A percentile compares a stretch with the other conserved stretches of the same genome.
phyloP scores from a whole-genome alignment of 1,284 basidiomycete genomes.

The Psilocybe mexicana region DNA sequence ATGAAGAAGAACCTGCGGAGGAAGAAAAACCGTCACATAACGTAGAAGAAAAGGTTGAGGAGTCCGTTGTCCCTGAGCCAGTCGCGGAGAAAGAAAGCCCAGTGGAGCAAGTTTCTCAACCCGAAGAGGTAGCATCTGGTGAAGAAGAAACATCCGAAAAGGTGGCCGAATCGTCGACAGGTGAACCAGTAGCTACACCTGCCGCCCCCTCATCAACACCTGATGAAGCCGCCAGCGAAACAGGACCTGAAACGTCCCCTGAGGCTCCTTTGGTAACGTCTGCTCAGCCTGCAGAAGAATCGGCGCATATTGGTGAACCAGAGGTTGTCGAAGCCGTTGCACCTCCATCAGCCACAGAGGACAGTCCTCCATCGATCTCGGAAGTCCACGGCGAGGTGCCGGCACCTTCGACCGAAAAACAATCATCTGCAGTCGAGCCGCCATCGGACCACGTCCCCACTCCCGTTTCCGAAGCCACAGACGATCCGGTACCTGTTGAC shows the following conservation, averaged over 20 bases:
- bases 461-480: neutral
- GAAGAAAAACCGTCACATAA: neutral
- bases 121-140: neutral
- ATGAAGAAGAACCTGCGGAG: neutral
- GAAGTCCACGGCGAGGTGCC: neutral
- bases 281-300: neutral
- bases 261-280: neutral
- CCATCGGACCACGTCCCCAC: neutral
- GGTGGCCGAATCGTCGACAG: too few relatives aligned
- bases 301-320: neutral
- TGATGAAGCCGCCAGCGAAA: neutral
- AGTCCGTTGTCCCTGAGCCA: neutral
- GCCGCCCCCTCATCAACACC: neutral
- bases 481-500: neutral
- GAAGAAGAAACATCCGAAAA: too few relatives aligned
- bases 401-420: neutral
- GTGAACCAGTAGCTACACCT: too few relatives aligned
- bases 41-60: neutral
- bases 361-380: neutral
- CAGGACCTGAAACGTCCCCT: neutral
- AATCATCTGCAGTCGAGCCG: neutral
- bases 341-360: neutral
- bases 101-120: neutral
- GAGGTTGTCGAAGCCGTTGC: neutral
- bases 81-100: neutral